A percentile compares a stretch with the other conserved stretches of the same genome.
Conservation (phyloP, 148 eudicot species). For the Cornus kousa region DNA sequence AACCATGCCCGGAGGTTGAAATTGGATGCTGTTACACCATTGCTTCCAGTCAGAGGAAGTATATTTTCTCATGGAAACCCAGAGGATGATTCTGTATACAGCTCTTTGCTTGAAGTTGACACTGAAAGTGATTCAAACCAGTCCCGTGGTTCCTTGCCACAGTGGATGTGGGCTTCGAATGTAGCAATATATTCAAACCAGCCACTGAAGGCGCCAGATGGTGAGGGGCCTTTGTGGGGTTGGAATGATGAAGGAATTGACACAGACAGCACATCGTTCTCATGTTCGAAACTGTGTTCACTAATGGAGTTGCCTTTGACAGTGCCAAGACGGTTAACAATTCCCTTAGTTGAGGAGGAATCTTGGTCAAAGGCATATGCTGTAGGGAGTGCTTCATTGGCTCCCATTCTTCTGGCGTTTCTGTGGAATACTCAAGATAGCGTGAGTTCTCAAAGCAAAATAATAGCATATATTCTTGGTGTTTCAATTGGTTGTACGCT, state of each 20-base stretch:
- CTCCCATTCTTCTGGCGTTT: slow-evolving; percentile 74
- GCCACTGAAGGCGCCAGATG: slow-evolving; percentile 38
- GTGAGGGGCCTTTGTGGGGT: slow-evolving; percentile 83
- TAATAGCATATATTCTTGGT: slow-evolving; percentile 42
- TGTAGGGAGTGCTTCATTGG: slow-evolving; percentile 67
- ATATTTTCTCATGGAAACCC: slow-evolving; percentile 44
- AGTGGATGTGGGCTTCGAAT: slow-evolving; percentile 99
- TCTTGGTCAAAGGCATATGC: slow-evolving; percentile 84
- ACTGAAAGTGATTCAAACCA: slow-evolving; percentile 41
- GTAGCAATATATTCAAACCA: slow-evolving; percentile 93
- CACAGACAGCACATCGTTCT: slow-evolving; percentile 32
- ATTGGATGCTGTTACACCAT: slow-evolving; percentile 67
- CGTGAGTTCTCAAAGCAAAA: slow-evolving; percentile 38
- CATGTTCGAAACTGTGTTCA: slow-evolving; percentile 55
- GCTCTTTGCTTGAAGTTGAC: slow-evolving; percentile 71
- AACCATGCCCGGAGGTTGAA: slow-evolving; percentile 66
- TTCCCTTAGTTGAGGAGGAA: slow-evolving; percentile 79
- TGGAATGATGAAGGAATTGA: slow-evolving; percentile 78
- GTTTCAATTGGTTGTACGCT: slow-evolving; percentile 39
- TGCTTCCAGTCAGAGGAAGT: slow-evolving; percentile 84
- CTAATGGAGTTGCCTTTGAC: slow-evolving; percentile 75
- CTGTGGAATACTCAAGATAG: slow-evolving; percentile 55
- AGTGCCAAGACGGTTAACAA: slow-evolving; percentile 76
- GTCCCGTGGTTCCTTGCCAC: slow-evolving; percentile 74
- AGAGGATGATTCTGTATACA: slow-evolving; percentile 56